Evolutionary conservation across 371 early-diverging fungal genomes (phyloP), one percentile per base, ranked within the genome.

Genomic region (Smittium culicis): DNA sequence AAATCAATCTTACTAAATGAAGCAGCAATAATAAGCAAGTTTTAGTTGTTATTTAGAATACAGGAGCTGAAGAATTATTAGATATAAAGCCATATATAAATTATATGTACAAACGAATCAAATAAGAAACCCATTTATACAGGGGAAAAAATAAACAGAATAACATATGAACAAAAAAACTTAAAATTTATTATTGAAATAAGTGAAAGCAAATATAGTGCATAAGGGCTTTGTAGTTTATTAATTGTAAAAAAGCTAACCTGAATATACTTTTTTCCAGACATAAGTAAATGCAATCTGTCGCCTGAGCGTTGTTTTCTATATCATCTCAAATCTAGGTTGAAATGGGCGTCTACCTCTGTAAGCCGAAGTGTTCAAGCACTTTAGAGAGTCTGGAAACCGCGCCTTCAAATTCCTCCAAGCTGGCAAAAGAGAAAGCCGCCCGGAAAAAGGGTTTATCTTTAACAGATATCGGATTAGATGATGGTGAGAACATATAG

Each of bases 371-470:
- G 20, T 14, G 29, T 61, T 24, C 76, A 69, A 3, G 71, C 76
- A 58, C 56, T 58, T 2, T 68, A 69, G 1, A 76, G 65, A 1
- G 73, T 64, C 32, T 35, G 64, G 57, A 76, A 60, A 8, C 61
- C 5, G 73, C 77, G 11, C 33, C 45, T 20, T 68, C 70, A 35
- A 76, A 66, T 25, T 73, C 61, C 32, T 65, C 60, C 0, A 55
- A 31, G 3, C 72, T 54, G 16, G 76, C 77, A 57, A 68, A 76
- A 20, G 75, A 71, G 29, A 76, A 77, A 0, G 77, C 66, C 0
- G 72, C 74, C 34, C 77, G 75, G 66, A 77, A 67, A 45, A 70
- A 75, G 3, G 77, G 77, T 56, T 65, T 61, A 66, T 72, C 65
- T 2, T 60, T 35, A 1, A 67, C 70, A 14, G 66, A 67, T 0